These are phyloP conservation scores for Claviceps spartinae DNA, from an alignment of 2,329 filamentous ascomycete genomes.

Conservation along the genomic window DNA sequence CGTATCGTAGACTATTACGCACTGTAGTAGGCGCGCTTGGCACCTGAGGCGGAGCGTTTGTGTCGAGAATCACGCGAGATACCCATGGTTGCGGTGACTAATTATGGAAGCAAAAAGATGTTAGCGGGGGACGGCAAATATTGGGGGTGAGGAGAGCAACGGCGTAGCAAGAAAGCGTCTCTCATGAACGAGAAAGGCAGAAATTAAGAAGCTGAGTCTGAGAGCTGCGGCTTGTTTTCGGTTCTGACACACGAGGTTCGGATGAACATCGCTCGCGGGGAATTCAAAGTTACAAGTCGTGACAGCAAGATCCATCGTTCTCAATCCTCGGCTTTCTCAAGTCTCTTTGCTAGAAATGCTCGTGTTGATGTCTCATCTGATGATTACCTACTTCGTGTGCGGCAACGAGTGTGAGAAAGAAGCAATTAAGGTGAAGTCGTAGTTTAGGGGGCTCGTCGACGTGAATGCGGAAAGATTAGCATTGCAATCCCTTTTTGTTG, in stretches of 20 bases:
- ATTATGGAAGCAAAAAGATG: conserved; percentile 11
- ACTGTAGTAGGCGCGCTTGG: conserved; percentile 91
- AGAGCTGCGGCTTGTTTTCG: not conserved
- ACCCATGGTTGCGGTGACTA: conserved; percentile 83
- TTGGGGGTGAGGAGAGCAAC: too few relatives aligned
- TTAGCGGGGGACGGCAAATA: conserved; percentile 7
- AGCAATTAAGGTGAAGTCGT: too few relatives aligned
- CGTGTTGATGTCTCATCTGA: conserved; percentile 28
- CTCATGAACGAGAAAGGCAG: not conserved
- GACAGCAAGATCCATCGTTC: too few relatives aligned
- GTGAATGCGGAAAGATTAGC: too few relatives aligned
- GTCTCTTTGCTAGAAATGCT: not conserved
- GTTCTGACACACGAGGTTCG: not conserved
- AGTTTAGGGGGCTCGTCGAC: too few relatives aligned
- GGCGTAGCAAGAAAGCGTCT: not conserved
- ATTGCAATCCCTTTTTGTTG: too few relatives aligned
- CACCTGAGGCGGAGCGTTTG: conserved; percentile 98
- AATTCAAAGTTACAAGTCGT: not conserved
- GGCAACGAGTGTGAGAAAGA: too few relatives aligned
- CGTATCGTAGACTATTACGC: conserved; percentile 28
- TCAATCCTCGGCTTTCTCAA: not conserved
- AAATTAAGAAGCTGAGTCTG: not conserved
- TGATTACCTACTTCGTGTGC: conserved; percentile 17
- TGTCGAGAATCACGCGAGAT: conserved; percentile 99
- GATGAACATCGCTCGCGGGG: not conserved